A percentile compares a stretch with the other conserved stretches of the same genome.
Evolutionary conservation across 2,329 filamentous ascomycete genomes (phyloP).

Genomic region (Colletotrichum spinosum): DNA sequence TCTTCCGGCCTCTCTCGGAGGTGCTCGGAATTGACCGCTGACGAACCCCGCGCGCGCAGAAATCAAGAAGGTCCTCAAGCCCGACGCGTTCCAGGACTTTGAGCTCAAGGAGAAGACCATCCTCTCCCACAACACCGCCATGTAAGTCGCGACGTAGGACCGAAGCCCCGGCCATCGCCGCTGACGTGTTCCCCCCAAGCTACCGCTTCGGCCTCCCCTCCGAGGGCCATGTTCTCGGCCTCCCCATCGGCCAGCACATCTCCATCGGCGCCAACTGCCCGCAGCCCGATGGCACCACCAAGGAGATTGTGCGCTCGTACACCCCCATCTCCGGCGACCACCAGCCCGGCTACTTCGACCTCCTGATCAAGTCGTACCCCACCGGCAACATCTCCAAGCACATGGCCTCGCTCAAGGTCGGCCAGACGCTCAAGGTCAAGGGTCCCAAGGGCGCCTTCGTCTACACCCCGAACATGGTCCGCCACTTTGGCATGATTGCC

Average conservation of each 20-base stretch:
- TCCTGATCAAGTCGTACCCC: constrained; percentile 97
- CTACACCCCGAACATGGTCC: constrained; percentile 96
- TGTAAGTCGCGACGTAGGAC: constrained; percentile 64
- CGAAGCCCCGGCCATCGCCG: not conserved
- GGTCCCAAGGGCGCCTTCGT: constrained; percentile 98
- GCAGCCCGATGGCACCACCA: constrained; percentile 76
- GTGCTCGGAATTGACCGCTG: constrained; percentile 29
- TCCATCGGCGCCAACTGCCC: constrained; percentile 85
- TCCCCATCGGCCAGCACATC: constrained; percentile 99
- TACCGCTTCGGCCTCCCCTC: constrained; percentile 93
- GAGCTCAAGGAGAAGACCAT: constrained; percentile 94
- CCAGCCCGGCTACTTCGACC: constrained; percentile 91
- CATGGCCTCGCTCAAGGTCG: constrained; percentile 84
- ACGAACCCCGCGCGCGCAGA: constrained; percentile 58
- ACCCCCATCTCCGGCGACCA: constrained; percentile 92
- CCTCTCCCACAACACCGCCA: constrained; percentile 97
- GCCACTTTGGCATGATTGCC: constrained; percentile 97
- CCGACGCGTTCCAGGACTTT: constrained; percentile 89
- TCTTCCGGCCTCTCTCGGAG: constrained; percentile 7
- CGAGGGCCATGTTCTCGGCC: constrained; percentile 84
- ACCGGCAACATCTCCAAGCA: constrained; percentile 97
- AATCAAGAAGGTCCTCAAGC: constrained; percentile 86
- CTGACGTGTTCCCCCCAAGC: constrained; percentile 54
- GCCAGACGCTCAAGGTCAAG: constrained; percentile 88
- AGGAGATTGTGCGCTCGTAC: constrained; percentile 92